Evolutionary conservation across 768 basidiomycete species (phyloP), one percentile per base, ranked within the genome.

Genomic region (Agaricus blazei): DNA sequence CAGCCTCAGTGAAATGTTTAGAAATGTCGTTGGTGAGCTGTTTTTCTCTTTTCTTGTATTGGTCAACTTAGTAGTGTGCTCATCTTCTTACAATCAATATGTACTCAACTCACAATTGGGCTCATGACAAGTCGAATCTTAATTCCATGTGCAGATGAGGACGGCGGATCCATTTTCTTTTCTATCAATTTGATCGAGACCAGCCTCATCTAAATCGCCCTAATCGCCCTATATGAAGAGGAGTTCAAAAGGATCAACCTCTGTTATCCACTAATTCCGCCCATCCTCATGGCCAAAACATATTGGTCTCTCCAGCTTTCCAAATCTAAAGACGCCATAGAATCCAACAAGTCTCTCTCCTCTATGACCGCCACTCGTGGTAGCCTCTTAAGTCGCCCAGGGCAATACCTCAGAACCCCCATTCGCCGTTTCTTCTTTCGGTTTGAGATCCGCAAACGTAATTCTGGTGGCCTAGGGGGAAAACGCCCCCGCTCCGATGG

Each of bases 381-480:
- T 11, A 27, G 31, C 7, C 14, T 15, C 9, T 19, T 56, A 9
- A 8, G 19, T 48, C 47, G 40, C 31, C 24, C 54, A 15, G 47
- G 46, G 7, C 19, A 37, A 23, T 36, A 43, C 34, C 48, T 56
- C 44, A 52, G 49, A 51, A 70, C 70, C 3, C 72, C 73, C 6
- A 66, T 76, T 48, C 72, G 75, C 12, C 72, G 74, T 44, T 68
- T 76, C 54, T 67, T 78, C 47, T 72, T 70, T 66, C 72, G 72
- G 51, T 63, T 77, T 45, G 70, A 76, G 50, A 60, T 69, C 19
- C 59, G 70, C 14, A 69, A 62, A 24, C 63, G 68, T 4, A 54
- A 14, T 26, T 1, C 53, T 24, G 56, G 47, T 28, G 44, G 63
- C 14, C 57, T 67, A 19, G 65, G 68, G 27, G 72, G 70, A 27